phyloP scores from a whole-genome alignment of 495 filamentous ascomycete species.

The Penicillium turbatum region DNA sequence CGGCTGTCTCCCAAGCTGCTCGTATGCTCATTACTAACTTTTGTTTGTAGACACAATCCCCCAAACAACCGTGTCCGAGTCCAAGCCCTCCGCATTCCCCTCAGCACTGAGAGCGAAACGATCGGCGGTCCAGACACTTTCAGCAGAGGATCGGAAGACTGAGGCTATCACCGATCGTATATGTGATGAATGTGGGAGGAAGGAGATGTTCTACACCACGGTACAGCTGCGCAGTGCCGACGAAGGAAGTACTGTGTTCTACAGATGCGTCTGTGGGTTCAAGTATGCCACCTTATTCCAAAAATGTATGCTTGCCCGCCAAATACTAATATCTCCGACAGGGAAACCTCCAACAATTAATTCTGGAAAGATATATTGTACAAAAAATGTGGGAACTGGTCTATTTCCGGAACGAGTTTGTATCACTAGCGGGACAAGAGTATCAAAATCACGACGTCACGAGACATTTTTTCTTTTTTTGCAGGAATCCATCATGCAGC shows the following conservation, averaged over 20 bases:
- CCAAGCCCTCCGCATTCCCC: slow-evolving; percentile 82
- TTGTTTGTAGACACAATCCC: slow-evolving; percentile 63
- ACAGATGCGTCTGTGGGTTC: slow-evolving; percentile 77
- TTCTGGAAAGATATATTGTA: slow-evolving; percentile 18
- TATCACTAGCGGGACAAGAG: slow-evolving; percentile 26
- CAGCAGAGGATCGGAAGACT: slow-evolving; percentile 71
- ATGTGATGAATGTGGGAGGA: slow-evolving; percentile 75
- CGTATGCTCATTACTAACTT: neutral
- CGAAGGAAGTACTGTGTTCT: slow-evolving; percentile 90
- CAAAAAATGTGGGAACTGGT: slow-evolving; percentile 20
- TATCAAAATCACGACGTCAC: slow-evolving; percentile 33
- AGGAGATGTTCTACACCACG: slow-evolving; percentile 79
- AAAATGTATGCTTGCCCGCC: neutral
- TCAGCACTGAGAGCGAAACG: slow-evolving; percentile 78
- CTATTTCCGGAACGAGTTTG: slow-evolving; percentile 22
- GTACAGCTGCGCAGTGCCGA: slow-evolving; percentile 89
- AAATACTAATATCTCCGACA: slow-evolving; percentile 24
- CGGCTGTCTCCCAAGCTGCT: neutral
- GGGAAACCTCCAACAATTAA: slow-evolving; percentile 44
- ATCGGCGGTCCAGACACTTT: slow-evolving; percentile 79
- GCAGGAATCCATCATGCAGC: slow-evolving; percentile 33
- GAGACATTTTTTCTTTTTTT: slow-evolving; percentile 19
- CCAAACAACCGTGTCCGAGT: slow-evolving; percentile 75
- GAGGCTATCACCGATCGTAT: slow-evolving; percentile 65
- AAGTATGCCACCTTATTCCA: slow-evolving; percentile 53